These are phyloP conservation scores for Auricularia auricula-judae DNA, from an alignment of 768 basidiomycete species.

Conservation along the genomic window DNA sequence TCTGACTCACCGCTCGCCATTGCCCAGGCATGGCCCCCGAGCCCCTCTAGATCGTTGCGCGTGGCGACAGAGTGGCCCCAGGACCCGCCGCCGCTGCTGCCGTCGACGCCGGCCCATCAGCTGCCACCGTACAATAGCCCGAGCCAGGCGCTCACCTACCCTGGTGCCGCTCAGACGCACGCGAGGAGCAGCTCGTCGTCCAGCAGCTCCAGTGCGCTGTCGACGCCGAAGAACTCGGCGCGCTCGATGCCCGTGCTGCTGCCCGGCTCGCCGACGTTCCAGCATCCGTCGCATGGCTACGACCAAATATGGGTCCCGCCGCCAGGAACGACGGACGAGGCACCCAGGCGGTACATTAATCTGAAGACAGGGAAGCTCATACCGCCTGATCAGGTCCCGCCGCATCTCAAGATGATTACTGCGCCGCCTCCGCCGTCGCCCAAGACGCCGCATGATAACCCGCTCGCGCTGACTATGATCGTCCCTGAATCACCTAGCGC, in stretches of 20 bases:
- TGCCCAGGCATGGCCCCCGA: background rate
- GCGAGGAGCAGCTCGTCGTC: background rate
- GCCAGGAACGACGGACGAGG: background rate
- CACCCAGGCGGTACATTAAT: background rate
- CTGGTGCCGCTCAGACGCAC: background rate
- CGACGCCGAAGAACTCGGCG: background rate
- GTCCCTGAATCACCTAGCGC: background rate
- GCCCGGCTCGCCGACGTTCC: background rate
- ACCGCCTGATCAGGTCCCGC: background rate
- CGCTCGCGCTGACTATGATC: background rate
- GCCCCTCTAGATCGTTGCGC: background rate
- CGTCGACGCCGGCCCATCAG: background rate
- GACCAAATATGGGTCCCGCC: background rate
- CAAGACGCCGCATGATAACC: background rate
- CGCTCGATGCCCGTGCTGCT: background rate
- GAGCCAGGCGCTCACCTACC: background rate
- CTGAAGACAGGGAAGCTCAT: background rate
- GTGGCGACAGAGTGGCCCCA: background rate
- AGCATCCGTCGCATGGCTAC: background rate
- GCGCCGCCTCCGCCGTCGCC: background rate
- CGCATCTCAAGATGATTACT: background rate
- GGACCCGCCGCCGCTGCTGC: background rate
- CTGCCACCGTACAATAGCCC: background rate
- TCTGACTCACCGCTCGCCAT: background rate
- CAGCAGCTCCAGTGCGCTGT: background rate